Conservation (phyloP, 129 eudicot genomes). For the Calendula officinalis region DNA sequence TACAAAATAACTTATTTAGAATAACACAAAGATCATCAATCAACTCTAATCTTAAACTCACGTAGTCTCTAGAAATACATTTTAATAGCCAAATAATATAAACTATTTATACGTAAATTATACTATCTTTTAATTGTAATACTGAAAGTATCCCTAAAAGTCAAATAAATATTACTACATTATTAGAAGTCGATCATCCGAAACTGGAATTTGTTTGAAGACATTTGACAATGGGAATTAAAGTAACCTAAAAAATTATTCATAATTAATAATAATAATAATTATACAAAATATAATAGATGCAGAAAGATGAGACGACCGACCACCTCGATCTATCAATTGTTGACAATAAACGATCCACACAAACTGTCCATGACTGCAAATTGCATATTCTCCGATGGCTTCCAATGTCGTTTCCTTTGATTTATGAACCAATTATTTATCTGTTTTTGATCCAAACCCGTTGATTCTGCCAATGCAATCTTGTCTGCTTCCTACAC, state of each 20-base stretch:
- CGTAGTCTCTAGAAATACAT: neutral
- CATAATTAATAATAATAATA: neutral
- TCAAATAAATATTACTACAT: neutral
- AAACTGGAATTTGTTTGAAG: neutral
- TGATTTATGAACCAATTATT: slow-evolving; percentile 79
- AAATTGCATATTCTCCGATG: slow-evolving; percentile 63
- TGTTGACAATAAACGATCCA: slow-evolving; percentile 42
- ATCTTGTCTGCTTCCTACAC: slow-evolving; percentile 64
- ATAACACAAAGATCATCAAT: no score
- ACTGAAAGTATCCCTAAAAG: neutral
- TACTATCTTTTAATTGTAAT: no score
- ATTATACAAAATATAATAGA: slow-evolving; percentile 4
- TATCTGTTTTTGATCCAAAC: slow-evolving; percentile 66
- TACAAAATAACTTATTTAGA: no score
- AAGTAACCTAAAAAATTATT: slow-evolving; percentile 18
- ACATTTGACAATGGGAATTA: slow-evolving; percentile 8
- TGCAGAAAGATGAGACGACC: slow-evolving; percentile 14
- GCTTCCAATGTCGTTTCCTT: slow-evolving; percentile 68
- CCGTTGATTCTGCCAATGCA: slow-evolving; percentile 56
- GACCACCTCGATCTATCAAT: slow-evolving; percentile 16
- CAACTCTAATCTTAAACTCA: no score
- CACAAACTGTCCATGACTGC: slow-evolving; percentile 45
- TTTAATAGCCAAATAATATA: neutral
- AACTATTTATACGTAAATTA: no score
- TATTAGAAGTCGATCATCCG: neutral